phyloP scores from a whole-genome alignment of 78 protist species.

The Pigoraptor vietnamica region DNA sequence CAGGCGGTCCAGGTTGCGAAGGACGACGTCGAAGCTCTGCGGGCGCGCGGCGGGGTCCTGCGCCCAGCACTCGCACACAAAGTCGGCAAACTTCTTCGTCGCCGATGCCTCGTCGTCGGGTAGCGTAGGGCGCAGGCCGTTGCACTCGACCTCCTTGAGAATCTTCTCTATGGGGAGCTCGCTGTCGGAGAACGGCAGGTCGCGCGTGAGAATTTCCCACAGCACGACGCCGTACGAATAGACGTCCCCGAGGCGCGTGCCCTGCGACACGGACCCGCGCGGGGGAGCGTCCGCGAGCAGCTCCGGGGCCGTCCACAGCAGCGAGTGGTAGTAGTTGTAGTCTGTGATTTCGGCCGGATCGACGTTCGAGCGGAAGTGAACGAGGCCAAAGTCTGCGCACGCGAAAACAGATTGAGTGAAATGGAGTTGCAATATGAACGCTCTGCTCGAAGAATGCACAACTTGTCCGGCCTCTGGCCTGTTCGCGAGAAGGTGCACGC shows the following conservation, averaged over 20 bases:
- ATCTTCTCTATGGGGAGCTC: neutral
- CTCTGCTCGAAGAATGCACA: no score
- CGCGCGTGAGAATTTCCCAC: conserved; percentile 32
- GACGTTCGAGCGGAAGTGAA: neutral
- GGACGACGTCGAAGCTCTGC: neutral
- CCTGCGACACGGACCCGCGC: no score
- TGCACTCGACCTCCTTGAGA: neutral
- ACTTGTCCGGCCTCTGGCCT: no score
- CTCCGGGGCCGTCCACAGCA: conserved; percentile 12
- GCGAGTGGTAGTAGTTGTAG: neutral
- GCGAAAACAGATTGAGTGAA: no score
- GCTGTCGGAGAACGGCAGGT: conserved; percentile 4
- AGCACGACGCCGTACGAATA: conserved; percentile 20
- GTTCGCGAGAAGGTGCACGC: no score
- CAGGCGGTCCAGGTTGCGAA: neutral
- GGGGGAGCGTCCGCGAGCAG: neutral
- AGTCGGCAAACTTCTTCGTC: neutral
- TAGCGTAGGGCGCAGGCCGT: neutral
- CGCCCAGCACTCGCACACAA: neutral
- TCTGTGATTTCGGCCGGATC: neutral
- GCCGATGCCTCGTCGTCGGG: neutral
- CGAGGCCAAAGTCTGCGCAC: neutral
- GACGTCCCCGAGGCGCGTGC: conserved; percentile 13
- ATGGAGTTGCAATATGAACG: no score
- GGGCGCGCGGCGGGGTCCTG: neutral